Evolutionary conservation across 768 basidiomycete species (phyloP).

Genomic region (Psilocybe azurescens): DNA sequence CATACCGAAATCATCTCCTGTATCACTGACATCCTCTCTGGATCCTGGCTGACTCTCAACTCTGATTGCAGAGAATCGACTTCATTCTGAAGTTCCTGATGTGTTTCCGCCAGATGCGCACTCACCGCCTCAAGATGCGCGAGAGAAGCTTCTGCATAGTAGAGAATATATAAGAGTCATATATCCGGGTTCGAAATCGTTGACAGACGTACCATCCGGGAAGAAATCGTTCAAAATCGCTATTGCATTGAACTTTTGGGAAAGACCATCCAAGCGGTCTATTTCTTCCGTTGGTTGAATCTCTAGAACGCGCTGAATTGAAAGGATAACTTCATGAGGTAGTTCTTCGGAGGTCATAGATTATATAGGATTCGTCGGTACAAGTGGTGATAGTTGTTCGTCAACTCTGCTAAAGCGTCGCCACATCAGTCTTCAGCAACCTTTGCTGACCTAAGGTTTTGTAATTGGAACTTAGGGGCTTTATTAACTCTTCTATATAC

Average conservation of each 20-base stretch:
- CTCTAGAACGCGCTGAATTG: conserved; percentile 75
- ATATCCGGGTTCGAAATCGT: not conserved
- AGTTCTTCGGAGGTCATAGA: conserved; percentile 54
- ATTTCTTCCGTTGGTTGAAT: conserved; percentile 46
- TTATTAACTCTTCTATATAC: not conserved
- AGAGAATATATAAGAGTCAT: not conserved
- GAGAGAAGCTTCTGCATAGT: conserved; percentile 71
- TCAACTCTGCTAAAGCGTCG: no score
- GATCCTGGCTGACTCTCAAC: conserved; percentile 80
- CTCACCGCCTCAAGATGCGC: conserved; percentile 75
- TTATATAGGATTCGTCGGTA: not conserved
- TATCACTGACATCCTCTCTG: conserved; percentile 86
- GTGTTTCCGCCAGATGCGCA: conserved; percentile 68
- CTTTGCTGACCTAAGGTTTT: not conserved
- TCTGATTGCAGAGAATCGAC: conserved; percentile 71
- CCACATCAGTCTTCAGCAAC: not conserved
- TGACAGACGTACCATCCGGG: conserved; percentile 66
- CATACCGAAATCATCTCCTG: conserved; percentile 96
- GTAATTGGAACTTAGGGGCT: not conserved
- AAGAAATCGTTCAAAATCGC: conserved; percentile 73
- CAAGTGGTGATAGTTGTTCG: not conserved
- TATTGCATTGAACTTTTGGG: conserved; percentile 60
- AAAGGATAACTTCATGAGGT: conserved; percentile 68
- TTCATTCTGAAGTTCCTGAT: conserved; percentile 72
- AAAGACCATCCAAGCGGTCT: conserved; percentile 64